Conservation (phyloP, 139 green algal species). For the Yamagishiella unicocca region DNA sequence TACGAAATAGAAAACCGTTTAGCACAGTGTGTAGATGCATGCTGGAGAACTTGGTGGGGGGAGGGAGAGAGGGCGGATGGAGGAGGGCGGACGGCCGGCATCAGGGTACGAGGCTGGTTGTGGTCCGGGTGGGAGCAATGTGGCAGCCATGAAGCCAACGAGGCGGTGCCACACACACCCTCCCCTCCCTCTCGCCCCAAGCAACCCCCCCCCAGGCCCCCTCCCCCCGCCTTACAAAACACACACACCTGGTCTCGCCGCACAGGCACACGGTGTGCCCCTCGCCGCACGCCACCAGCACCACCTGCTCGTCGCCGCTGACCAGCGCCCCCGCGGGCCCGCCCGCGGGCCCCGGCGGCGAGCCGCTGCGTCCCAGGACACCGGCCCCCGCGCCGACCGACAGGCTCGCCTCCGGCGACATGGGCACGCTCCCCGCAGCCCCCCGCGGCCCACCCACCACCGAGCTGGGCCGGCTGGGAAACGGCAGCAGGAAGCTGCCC, state of each 20-base stretch:
- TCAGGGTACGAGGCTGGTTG: too few relatives aligned
- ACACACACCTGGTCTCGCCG: slow-evolving; percentile 17
- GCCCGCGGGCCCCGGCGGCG: neutral
- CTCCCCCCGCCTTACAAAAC: too few relatives aligned
- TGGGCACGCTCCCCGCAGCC: neutral
- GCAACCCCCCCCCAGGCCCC: too few relatives aligned
- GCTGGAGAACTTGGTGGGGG: too few relatives aligned
- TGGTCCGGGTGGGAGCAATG: too few relatives aligned
- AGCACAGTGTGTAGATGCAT: too few relatives aligned
- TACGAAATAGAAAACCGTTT: too few relatives aligned
- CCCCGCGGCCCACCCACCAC: neutral
- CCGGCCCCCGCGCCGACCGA: neutral
- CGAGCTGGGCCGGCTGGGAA: neutral
- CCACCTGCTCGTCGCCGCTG: neutral
- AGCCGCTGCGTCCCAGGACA: neutral
- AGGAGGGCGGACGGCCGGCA: too few relatives aligned
- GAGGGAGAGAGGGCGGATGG: too few relatives aligned
- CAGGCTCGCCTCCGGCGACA: neutral
- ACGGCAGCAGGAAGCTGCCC: neutral
- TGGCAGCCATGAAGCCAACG: too few relatives aligned
- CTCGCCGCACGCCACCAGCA: slow-evolving; percentile 36
- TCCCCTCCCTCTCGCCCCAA: too few relatives aligned
- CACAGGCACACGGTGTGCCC: slow-evolving; percentile 37
- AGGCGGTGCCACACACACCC: too few relatives aligned
- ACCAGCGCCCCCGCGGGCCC: neutral